phyloP scores from a whole-genome alignment of 768 basidiomycete species.

The Panellus pusillus region DNA sequence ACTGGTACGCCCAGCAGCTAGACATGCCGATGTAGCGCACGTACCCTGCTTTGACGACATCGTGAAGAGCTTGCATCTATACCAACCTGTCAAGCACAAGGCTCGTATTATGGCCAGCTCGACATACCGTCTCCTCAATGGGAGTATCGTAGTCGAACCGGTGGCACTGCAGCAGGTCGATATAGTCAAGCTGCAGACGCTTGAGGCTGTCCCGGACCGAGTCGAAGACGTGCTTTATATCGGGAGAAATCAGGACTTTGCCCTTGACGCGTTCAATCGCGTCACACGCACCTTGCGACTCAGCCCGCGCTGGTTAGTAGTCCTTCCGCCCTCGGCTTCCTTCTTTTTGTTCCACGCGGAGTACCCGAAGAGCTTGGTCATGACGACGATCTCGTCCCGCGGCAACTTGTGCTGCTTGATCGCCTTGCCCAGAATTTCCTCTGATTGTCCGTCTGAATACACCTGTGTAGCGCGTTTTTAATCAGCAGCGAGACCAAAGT shows the following conservation, averaged over 20 bases:
- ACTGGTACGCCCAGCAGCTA: conserved; percentile 55
- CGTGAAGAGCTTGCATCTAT: conserved; percentile 67
- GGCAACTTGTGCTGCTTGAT: conserved; percentile 44
- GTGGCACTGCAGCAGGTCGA: conserved; percentile 30
- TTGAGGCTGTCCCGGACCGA: not conserved
- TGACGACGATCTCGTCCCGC: conserved; percentile 56
- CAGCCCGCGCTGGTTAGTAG: not conserved
- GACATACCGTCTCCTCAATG: conserved; percentile 49
- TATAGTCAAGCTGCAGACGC: not conserved
- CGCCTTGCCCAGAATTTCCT: conserved; percentile 56
- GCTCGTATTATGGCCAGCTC: not conserved
- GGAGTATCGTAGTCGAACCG: conserved; percentile 58
- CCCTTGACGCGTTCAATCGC: no score
- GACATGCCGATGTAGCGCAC: conserved; percentile 61
- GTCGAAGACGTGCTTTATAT: not conserved
- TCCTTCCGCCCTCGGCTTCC: no score
- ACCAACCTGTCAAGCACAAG: not conserved
- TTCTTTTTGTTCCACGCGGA: no score
- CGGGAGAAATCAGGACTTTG: no score
- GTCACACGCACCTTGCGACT: not conserved
- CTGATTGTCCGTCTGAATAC: conserved; percentile 66
- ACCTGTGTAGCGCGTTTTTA: conserved; percentile 32
- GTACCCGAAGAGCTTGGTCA: not conserved
- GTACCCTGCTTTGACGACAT: conserved; percentile 61
- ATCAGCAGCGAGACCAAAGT: not conserved